Evolutionary conservation across 805 yeast species (phyloP).

Genomic region (Ogataea paraovalis): DNA sequence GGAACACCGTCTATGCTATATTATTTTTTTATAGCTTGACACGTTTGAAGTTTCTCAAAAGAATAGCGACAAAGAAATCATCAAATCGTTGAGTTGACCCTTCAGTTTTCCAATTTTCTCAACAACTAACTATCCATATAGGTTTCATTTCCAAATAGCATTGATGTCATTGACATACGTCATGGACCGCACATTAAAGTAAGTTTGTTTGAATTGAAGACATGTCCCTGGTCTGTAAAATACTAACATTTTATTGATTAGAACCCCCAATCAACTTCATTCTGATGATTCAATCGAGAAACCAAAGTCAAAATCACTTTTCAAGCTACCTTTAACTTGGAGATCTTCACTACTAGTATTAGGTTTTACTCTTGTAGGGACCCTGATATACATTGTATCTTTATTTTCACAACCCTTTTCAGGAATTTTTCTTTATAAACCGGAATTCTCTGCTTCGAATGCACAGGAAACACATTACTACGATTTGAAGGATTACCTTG

Average conservation of each 20-base stretch:
- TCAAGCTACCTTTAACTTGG: not conserved
- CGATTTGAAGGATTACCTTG: constrained; percentile 42
- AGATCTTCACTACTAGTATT: not conserved
- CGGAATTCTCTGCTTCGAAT: constrained; percentile 11
- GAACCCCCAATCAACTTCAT: constrained; percentile 1
- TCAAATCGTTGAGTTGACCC: too few relatives aligned
- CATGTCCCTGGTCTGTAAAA: too few relatives aligned
- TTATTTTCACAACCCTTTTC: not conserved
- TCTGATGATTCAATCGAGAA: not conserved
- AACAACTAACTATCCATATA: too few relatives aligned
- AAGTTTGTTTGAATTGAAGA: too few relatives aligned
- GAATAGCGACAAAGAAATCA: too few relatives aligned
- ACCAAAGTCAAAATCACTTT: not conserved
- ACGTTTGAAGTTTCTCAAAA: too few relatives aligned
- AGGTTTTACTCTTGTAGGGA: not conserved
- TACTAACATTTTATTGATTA: not conserved
- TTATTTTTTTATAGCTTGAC: too few relatives aligned
- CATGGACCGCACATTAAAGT: not conserved
- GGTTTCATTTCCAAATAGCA: too few relatives aligned
- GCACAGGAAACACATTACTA: constrained; percentile 22
- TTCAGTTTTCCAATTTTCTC: too few relatives aligned
- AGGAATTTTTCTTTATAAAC: constrained; percentile 11
- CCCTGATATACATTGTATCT: not conserved
- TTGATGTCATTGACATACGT: not conserved
- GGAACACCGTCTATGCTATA: too few relatives aligned